Evolutionary conservation across 2,329 filamentous ascomycete species (phyloP).

Genomic region (Phaeosphaeriaceae sp.): DNA sequence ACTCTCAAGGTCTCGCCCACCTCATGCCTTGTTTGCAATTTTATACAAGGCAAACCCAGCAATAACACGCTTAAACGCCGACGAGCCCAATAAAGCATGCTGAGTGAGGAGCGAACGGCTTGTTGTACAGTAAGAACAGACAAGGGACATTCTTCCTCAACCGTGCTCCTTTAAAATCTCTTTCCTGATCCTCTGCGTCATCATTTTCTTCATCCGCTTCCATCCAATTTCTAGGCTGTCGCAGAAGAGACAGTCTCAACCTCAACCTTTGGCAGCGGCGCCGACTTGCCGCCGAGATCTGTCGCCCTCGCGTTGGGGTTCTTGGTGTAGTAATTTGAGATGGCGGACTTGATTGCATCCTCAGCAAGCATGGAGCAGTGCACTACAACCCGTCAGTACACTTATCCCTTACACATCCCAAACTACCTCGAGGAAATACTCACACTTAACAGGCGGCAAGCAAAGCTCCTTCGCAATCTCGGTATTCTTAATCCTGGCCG

Average conservation of each 20-base stretch:
- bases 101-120: neutral
- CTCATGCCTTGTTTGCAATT: conserved; percentile 8
- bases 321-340: conserved; percentile 90
- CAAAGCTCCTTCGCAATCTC: conserved; percentile 98
- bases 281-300: conserved; percentile 76
- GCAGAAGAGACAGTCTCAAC: conserved; percentile 60
- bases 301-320: conserved; percentile 79
- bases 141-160: neutral
- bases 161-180: neutral
- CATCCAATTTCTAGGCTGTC: conserved; percentile 38
- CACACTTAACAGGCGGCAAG: conserved; percentile 85
- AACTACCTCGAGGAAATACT: conserved; percentile 47
- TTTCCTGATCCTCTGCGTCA: conserved; percentile 11
- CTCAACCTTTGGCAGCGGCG: conserved; percentile 71
- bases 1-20: neutral
- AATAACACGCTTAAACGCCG: conserved; percentile 18
- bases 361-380: conserved; percentile 94
- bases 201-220: too few species aligned
- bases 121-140: neutral
- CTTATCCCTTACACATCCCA: neutral
- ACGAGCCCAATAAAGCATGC: neutral
- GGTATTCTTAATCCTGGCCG: conserved; percentile 90
- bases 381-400: conserved; percentile 58
- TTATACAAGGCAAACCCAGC: conserved; percentile 12
- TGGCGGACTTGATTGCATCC: conserved; percentile 91